Evolutionary conservation across 2,329 filamentous ascomycete species (phyloP).

Genomic region (Bipolaris cookei): DNA sequence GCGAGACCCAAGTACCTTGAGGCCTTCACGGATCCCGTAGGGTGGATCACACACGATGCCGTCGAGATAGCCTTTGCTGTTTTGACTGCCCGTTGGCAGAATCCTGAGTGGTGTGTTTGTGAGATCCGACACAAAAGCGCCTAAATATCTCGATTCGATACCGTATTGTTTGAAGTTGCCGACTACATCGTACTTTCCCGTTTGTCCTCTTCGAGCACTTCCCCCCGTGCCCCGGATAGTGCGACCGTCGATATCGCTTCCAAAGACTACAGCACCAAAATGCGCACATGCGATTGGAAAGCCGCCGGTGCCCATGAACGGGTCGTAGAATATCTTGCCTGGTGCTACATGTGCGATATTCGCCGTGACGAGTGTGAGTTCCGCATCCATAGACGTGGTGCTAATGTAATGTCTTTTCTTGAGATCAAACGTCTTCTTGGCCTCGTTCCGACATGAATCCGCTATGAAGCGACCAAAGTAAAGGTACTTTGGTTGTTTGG

Average conservation of each 20-base stretch:
- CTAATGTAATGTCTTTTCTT: constrained; percentile 95
- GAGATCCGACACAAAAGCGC: constrained; percentile 83
- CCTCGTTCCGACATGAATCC: constrained; percentile 67
- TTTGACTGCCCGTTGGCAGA: constrained; percentile 11
- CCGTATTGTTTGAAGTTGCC: constrained; percentile 88
- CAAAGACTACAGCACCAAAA: constrained; percentile 82
- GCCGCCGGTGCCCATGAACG: constrained; percentile 93
- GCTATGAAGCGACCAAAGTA: constrained; percentile 77
- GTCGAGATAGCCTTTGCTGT: constrained; percentile 67
- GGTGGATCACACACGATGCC: constrained; percentile 95
- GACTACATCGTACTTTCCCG: constrained; percentile 57
- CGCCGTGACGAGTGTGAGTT: constrained; percentile 87
- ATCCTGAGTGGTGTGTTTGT: constrained; percentile 77
- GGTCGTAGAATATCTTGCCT: constrained; percentile 89
- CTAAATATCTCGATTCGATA: constrained; percentile 69
- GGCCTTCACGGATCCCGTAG: constrained; percentile 90
- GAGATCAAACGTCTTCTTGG: constrained; percentile 77
- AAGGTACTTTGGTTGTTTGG: constrained; percentile 61
- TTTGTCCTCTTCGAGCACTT: constrained; percentile 50
- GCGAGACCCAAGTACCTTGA: constrained; percentile 82
- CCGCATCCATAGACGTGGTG: constrained; percentile 96
- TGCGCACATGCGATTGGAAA: constrained; percentile 90
- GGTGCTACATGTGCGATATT: constrained; percentile 85
- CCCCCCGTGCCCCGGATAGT: constrained; percentile 75
- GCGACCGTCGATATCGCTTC: constrained; percentile 92